phyloP scores from a whole-genome alignment of 2,329 filamentous ascomycete genomes.

The Alternaria postmessia region DNA sequence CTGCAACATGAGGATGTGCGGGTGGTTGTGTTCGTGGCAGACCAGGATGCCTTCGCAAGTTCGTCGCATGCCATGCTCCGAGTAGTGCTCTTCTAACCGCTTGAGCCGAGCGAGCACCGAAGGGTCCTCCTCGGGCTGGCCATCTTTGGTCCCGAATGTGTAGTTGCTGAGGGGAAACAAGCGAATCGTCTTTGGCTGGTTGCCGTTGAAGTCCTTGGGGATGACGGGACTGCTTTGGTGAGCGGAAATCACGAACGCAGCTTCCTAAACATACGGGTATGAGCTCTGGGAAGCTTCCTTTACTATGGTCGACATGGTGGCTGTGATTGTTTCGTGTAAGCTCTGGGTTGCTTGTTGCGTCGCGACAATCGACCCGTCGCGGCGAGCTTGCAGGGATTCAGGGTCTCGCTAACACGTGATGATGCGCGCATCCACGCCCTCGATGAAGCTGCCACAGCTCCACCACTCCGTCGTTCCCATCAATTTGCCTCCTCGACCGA shows the following conservation, averaged over 20 bases:
- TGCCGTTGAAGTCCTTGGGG: conserved; percentile 83
- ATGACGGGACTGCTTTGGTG: conserved; percentile 68
- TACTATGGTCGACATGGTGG: conserved; percentile 84
- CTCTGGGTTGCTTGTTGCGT: conserved; percentile 13
- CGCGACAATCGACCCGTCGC: conserved; percentile 23
- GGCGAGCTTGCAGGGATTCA: conserved; percentile 18
- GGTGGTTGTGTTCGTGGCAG: conserved; percentile 99
- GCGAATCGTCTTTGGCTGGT: conserved; percentile 88
- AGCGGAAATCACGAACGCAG: background rate
- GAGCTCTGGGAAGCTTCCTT: conserved; percentile 77
- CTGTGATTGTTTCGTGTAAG: conserved; percentile 11
- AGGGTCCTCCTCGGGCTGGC: conserved; percentile 95
- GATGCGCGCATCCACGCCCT: conserved; percentile 2
- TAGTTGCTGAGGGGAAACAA: conserved; percentile 97
- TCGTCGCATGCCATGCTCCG: conserved; percentile 90
- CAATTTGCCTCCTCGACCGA: background rate
- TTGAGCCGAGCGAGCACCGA: conserved; percentile 92
- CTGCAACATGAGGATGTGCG: conserved; percentile 98
- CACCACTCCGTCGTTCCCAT: background rate
- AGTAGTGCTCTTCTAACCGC: conserved; percentile 95
- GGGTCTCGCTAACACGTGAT: conserved; percentile 18
- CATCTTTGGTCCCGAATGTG: conserved; percentile 98
- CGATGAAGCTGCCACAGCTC: background rate
- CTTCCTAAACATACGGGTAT: conserved; percentile 61
- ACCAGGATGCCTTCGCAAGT: conserved; percentile 97